These are phyloP conservation scores for Styphnolobium japonicum DNA, from an alignment of 306 rosid genomes.

Conservation along the genomic window DNA sequence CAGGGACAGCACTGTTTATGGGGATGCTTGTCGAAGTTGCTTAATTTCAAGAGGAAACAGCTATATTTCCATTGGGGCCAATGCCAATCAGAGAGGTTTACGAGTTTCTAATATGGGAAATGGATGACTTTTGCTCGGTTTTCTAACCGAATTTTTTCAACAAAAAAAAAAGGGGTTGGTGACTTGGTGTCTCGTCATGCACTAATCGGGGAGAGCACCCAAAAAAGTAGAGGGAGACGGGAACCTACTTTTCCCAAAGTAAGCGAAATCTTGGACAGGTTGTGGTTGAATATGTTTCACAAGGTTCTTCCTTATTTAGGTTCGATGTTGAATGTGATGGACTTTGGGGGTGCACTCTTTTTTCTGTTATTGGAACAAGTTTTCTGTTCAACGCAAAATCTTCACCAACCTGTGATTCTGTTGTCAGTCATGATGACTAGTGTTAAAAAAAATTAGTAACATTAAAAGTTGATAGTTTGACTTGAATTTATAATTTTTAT, in stretches of 20 bases:
- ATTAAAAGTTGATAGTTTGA: too few species aligned
- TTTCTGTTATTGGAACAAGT: conserved; percentile 1
- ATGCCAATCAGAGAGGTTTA: conserved; percentile 15
- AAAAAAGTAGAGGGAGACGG: conserved; percentile 15
- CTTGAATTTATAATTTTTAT: too few species aligned
- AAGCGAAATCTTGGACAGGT: background rate
- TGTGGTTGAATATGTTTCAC: background rate
- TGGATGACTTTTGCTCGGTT: conserved; percentile 11
- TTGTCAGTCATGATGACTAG: conserved; percentile 6
- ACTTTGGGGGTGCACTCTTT: conserved; percentile 30
- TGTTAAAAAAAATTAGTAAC: too few species aligned
- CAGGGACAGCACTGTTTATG: background rate
- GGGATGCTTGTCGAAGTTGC: conserved; percentile 19
- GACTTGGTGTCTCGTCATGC: conserved; percentile 32
- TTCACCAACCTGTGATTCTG: conserved; percentile 24
- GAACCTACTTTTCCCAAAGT: conserved; percentile 30
- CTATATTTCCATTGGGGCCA: conserved; percentile 8
- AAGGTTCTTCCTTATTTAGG: conserved; percentile 25
- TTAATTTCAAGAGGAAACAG: conserved; percentile 22
- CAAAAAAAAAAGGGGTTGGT: background rate
- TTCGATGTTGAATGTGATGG: conserved; percentile 22
- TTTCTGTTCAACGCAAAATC: conserved; percentile 12
- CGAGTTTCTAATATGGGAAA: conserved; percentile 42
- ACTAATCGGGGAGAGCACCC: conserved; percentile 28
- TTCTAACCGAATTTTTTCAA: background rate